phyloP scores from a whole-genome alignment of 768 basidiomycete genomes.

The Suillus subaureus region DNA sequence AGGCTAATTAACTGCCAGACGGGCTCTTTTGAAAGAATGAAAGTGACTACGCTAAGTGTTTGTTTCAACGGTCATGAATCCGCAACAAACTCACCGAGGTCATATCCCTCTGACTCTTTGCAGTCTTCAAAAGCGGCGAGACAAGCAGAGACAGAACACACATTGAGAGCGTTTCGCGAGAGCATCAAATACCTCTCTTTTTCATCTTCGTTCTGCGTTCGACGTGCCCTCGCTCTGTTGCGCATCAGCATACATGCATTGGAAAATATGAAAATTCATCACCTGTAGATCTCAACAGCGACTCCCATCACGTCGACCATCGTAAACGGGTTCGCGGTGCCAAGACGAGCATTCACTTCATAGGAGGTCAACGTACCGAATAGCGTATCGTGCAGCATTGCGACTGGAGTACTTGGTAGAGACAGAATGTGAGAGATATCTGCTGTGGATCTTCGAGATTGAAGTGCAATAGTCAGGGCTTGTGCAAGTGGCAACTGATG shows the following conservation, averaged over 20 bases:
- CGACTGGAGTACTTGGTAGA: constrained; percentile 39
- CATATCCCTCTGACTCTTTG: constrained; percentile 59
- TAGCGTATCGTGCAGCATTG: constrained; percentile 50
- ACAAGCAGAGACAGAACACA: constrained; percentile 63
- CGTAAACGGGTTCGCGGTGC: constrained; percentile 42
- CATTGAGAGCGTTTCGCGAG: constrained; percentile 67
- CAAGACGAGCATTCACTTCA: constrained; percentile 43
- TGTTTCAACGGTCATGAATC: background rate
- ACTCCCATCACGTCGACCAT: constrained; percentile 53
- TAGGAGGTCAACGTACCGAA: constrained; percentile 48
- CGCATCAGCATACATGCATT: constrained; percentile 11
- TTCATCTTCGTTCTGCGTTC: constrained; percentile 35
- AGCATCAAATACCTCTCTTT: constrained; percentile 44
- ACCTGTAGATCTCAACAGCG: constrained; percentile 42
- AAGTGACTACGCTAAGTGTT: constrained; percentile 12
- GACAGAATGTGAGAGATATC: constrained; percentile 65
- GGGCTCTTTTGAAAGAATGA: constrained; percentile 46
- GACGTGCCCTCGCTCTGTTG: constrained; percentile 35
- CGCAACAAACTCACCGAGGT: constrained; percentile 50
- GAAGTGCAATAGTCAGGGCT: constrained; percentile 43
- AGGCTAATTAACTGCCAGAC: constrained; percentile 73
- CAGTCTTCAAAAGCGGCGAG: constrained; percentile 70
- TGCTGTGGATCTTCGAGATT: constrained; percentile 51
- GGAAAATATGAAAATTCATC: constrained; percentile 5
- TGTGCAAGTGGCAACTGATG: constrained; percentile 27